Evolutionary conservation across 2,329 filamentous ascomycete genomes (phyloP).

Genomic region (Akanthomyces dipterigenus): DNA sequence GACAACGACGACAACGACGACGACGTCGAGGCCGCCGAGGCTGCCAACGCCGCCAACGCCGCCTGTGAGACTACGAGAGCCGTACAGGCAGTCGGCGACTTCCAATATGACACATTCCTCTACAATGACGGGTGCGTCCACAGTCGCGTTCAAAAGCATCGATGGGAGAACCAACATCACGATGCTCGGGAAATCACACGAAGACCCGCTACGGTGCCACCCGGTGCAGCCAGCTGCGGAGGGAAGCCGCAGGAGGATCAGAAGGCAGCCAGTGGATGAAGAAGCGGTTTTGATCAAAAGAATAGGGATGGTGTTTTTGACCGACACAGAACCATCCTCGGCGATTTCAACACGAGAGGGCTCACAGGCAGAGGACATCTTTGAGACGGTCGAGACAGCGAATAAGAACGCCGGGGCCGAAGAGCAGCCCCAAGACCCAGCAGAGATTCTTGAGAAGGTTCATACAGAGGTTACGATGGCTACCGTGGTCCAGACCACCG

Average conservation of each 20-base stretch:
- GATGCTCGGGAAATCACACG: neutral
- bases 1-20: neutral
- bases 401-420: too few species aligned
- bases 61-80: neutral
- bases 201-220: conserved; percentile 1
- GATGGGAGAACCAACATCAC: neutral
- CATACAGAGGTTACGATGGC: too few species aligned
- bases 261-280: neutral
- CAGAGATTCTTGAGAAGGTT: neutral
- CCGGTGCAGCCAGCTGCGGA: neutral
- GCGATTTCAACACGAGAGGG: neutral
- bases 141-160: neutral
- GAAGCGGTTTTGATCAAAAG: neutral
- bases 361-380: neutral
- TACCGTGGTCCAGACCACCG: too few species aligned
- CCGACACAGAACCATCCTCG: neutral
- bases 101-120: neutral
- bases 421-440: neutral
- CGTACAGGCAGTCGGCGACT: neutral
- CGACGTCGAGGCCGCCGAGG: neutral
- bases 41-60: neutral
- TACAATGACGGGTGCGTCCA: neutral
- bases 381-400: neutral
- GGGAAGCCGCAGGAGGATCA: neutral
- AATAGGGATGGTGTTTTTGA: neutral